These are phyloP conservation scores for Lactarius evosmus DNA, from an alignment of 768 basidiomycete genomes.

Conservation along the genomic window DNA sequence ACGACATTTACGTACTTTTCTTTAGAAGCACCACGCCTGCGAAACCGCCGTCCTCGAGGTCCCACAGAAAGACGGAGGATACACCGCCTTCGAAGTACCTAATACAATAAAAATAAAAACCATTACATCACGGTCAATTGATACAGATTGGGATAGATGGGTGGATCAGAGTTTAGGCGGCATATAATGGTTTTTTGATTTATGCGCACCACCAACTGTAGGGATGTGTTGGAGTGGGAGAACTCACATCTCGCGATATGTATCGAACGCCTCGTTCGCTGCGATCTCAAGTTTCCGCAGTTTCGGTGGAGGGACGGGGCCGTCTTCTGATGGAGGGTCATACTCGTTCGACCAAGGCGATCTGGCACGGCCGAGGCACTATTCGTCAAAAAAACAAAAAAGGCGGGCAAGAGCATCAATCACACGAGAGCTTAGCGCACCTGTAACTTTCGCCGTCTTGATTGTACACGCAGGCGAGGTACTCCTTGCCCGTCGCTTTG, in stretches of 20 bases:
- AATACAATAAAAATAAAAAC: background rate
- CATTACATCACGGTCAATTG: conserved; percentile 8
- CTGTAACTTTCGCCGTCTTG: conserved; percentile 88
- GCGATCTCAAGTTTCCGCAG: conserved; percentile 88
- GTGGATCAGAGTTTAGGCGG: no score
- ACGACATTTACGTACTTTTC: conserved; percentile 59
- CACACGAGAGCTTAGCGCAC: conserved; percentile 38
- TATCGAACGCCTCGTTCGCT: conserved; percentile 96
- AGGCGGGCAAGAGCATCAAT: no score
- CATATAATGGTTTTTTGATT: background rate
- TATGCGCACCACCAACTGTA: background rate
- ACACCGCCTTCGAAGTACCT: conserved; percentile 99
- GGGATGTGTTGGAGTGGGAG: conserved; percentile 1
- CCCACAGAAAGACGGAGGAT: conserved; percentile 97
- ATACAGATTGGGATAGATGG: background rate
- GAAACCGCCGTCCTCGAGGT: conserved; percentile 93
- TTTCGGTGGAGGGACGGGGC: conserved; percentile 78
- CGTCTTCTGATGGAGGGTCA: conserved; percentile 85
- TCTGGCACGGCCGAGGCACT: conserved; percentile 42
- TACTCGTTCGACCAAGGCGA: conserved; percentile 99
- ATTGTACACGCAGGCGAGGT: conserved; percentile 92
- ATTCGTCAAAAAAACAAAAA: background rate
- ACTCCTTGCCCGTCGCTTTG: conserved; percentile 78
- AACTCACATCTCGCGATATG: conserved; percentile 88
- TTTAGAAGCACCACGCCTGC: conserved; percentile 96